These are phyloP conservation scores for Dactylonectria estremocensis DNA, from an alignment of 2,329 filamentous ascomycete species.

Conservation along the genomic window DNA sequence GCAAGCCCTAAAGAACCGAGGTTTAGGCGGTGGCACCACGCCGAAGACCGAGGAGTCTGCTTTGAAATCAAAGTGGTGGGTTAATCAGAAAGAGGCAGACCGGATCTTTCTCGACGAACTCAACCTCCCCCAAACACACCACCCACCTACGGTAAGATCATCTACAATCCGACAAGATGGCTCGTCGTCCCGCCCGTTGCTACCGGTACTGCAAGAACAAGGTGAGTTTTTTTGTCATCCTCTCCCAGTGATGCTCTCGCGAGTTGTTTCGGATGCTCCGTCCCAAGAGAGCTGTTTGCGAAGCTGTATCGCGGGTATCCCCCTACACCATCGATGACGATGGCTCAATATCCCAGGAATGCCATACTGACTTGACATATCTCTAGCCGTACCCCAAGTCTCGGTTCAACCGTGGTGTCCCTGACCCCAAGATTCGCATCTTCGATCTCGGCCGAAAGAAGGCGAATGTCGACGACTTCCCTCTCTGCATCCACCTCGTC, in stretches of 20 bases:
- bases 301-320: constrained; percentile 15
- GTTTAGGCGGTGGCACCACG: constrained; percentile 55
- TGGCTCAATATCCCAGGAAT: constrained; percentile 12
- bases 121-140: constrained; percentile 55
- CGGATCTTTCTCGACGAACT: constrained; percentile 47
- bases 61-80: constrained; percentile 68
- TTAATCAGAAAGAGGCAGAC: constrained; percentile 50
- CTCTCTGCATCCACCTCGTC: constrained; percentile 98
- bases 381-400: constrained; percentile 96
- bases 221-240: constrained; percentile 73
- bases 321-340: constrained; percentile 21
- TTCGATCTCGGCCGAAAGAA: constrained; percentile 99
- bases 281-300: constrained; percentile 32
- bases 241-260: constrained; percentile 30
- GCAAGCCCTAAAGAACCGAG: constrained; percentile 59
- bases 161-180: constrained; percentile 88
- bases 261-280: constrained; percentile 26
- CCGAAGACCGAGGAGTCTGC: constrained; percentile 55
- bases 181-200: constrained; percentile 98
- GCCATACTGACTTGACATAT: constrained; percentile 37
- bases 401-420: constrained; percentile 99
- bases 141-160: constrained; percentile 56
- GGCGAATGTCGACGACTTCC: constrained; percentile 99
- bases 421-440: constrained; percentile 90
- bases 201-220: constrained; percentile 99